phyloP scores from a whole-genome alignment of 495 filamentous ascomycete species.

The Lineolata rhizophorae region DNA sequence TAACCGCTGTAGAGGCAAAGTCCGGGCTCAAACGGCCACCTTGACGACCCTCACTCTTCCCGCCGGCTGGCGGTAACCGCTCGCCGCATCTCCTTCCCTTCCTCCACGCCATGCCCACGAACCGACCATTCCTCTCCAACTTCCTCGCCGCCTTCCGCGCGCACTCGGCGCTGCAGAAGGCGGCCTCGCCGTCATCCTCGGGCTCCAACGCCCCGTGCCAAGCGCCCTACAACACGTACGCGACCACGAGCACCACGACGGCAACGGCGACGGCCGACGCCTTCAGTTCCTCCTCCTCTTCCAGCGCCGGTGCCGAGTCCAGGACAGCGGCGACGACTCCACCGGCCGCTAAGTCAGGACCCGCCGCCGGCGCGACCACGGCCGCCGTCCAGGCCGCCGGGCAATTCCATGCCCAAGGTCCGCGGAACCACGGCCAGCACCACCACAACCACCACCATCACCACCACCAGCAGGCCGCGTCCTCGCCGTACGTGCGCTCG shows the following conservation, averaged over 20 bases:
- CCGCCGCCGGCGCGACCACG: conserved; percentile 5
- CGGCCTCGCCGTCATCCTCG: conserved; percentile 16
- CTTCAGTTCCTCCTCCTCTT: conserved; percentile 1
- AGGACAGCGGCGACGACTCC: neutral
- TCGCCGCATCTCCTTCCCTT: neutral
- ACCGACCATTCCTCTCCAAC: conserved; percentile 66
- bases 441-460: too few species aligned
- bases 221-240: conserved; percentile 21
- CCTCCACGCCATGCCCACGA: conserved; percentile 35
- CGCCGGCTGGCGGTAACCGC: too few species aligned
- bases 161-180: conserved; percentile 23
- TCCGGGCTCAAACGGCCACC: too few species aligned
- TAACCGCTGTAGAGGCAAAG: too few species aligned
- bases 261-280: conserved; percentile 6
- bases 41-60: too few species aligned
- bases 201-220: conserved; percentile 17
- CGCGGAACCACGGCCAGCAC: too few species aligned
- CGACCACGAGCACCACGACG: conserved; percentile 7
- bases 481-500: conserved; percentile 16
- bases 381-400: conserved; percentile 3
- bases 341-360: too few species aligned
- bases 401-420: conserved; percentile 8
- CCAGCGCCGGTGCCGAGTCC: too few species aligned
- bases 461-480: too few species aligned
- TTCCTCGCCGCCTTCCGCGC: conserved; percentile 67